phyloP scores from a whole-genome alignment of 805 yeast species.

The Metschnikowia borealis region DNA sequence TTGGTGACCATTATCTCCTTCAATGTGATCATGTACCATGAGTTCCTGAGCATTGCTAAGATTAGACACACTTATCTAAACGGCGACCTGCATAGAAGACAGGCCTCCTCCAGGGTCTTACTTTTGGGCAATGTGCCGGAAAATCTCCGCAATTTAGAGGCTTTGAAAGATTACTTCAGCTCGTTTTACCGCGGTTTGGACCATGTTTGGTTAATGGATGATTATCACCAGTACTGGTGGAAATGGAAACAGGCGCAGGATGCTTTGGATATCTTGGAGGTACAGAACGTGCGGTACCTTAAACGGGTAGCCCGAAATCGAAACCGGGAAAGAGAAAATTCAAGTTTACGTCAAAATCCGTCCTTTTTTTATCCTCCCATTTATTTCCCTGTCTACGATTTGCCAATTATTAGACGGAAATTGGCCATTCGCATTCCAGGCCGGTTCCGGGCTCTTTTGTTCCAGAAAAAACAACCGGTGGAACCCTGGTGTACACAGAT shows the following conservation, averaged over 20 bases:
- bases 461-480: constrained; percentile 21
- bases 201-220: constrained; percentile 55
- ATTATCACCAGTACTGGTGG: constrained; percentile 19
- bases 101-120: constrained; percentile 28
- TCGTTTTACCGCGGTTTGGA: constrained; percentile 53
- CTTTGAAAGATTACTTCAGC: constrained; percentile 27
- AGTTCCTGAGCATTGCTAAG: constrained; percentile 48
- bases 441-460: constrained; percentile 20
- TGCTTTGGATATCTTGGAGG: constrained; percentile 28
- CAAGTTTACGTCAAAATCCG: background rate
- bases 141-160: constrained; percentile 22
- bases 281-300: constrained; percentile 5
- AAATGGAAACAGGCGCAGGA: constrained; percentile 22
- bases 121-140: constrained; percentile 47
- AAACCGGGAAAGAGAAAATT: background rate
- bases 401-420: constrained; percentile 22
- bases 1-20: constrained; percentile 52
- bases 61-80: constrained; percentile 44
- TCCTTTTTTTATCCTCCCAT: constrained; percentile 35
- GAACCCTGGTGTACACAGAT: constrained; percentile 28
- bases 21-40: constrained; percentile 53
- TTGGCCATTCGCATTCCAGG: constrained; percentile 28
- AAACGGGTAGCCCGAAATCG: background rate
- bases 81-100: constrained; percentile 22
- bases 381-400: constrained; percentile 13